Evolutionary conservation across 2,329 filamentous ascomycete genomes (phyloP).

Genomic region (Aspergillus floridensis): DNA sequence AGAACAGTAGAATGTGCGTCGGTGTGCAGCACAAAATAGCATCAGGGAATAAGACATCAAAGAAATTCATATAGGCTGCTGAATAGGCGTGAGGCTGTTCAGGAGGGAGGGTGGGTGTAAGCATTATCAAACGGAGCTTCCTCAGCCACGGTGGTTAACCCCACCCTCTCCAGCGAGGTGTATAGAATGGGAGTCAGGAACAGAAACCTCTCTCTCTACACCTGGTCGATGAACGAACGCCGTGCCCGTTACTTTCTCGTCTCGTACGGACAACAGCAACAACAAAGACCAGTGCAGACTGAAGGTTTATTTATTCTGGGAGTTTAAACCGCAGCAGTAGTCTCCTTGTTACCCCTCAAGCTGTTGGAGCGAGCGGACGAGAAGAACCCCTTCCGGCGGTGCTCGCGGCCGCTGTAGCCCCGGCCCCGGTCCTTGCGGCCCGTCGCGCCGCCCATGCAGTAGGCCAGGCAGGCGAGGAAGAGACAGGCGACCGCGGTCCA

Average conservation of each 20-base stretch:
- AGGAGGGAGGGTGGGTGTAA: too few species aligned
- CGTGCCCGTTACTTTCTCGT: too few species aligned
- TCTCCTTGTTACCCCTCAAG: constrained; percentile 30
- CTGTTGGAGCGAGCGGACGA: constrained; percentile 29
- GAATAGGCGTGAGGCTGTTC: neutral
- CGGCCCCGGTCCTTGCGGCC: constrained; percentile 26
- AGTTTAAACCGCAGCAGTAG: constrained; percentile 23
- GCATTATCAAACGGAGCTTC: too few species aligned
- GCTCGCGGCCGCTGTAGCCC: constrained; percentile 38
- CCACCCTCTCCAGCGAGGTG: too few species aligned
- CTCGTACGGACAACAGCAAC: too few species aligned
- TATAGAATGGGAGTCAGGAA: too few species aligned
- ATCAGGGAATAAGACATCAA: neutral
- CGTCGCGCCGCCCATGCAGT: constrained; percentile 51
- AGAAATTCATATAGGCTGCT: neutral
- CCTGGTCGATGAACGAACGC: too few species aligned
- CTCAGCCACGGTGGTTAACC: too few species aligned
- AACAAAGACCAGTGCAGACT: too few species aligned
- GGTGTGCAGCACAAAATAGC: neutral
- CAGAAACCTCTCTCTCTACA: too few species aligned
- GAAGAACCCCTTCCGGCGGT: constrained; percentile 41
- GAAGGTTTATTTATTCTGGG: too few species aligned
- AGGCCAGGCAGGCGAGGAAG: constrained; percentile 56
- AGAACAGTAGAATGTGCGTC: neutral
- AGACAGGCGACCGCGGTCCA: constrained; percentile 58